Evolutionary conservation across 2,329 filamentous ascomycete species (phyloP).

Genomic region (Hypoxylon sp.): DNA sequence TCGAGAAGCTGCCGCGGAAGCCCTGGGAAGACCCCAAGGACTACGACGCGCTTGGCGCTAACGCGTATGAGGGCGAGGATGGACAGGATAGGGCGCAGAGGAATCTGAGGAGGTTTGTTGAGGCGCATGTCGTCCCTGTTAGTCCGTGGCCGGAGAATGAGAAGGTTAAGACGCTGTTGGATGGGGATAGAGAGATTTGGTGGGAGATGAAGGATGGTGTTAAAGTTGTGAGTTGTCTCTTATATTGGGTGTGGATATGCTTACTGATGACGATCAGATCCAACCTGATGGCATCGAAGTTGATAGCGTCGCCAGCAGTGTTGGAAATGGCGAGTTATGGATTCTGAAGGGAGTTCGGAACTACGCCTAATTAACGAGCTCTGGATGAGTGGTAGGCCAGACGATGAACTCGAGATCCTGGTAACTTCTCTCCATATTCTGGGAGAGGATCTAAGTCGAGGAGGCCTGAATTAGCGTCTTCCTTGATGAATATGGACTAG

Average conservation of each 20-base stretch:
- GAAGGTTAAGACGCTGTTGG: conserved; percentile 77
- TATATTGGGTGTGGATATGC: conserved; percentile 26
- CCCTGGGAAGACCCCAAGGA: conserved; percentile 87
- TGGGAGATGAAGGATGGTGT: conserved; percentile 82
- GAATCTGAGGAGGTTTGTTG: conserved; percentile 86
- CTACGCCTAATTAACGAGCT: conserved; percentile 53
- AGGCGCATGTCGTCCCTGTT: conserved; percentile 82
- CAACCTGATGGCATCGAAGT: conserved; percentile 87
- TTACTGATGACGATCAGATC: conserved; percentile 65
- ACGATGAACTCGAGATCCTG: neutral
- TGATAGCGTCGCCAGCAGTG: conserved; percentile 78
- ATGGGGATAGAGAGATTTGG: conserved; percentile 78
- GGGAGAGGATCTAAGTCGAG: neutral
- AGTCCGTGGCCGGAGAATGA: conserved; percentile 81
- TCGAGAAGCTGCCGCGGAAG: conserved; percentile 84
- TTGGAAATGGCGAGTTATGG: conserved; percentile 93
- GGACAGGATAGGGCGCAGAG: conserved; percentile 81
- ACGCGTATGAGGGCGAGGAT: conserved; percentile 81
- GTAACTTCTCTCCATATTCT: neutral
- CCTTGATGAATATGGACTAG: neutral
- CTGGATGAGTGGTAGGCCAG: neutral
- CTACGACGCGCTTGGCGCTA: conserved; percentile 74
- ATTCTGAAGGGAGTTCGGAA: conserved; percentile 71
- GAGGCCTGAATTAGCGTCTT: neutral
- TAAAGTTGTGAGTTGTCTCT: conserved; percentile 70